phyloP scores from a whole-genome alignment of 2,329 filamentous ascomycete genomes.

The Camillea tinctor region DNA sequence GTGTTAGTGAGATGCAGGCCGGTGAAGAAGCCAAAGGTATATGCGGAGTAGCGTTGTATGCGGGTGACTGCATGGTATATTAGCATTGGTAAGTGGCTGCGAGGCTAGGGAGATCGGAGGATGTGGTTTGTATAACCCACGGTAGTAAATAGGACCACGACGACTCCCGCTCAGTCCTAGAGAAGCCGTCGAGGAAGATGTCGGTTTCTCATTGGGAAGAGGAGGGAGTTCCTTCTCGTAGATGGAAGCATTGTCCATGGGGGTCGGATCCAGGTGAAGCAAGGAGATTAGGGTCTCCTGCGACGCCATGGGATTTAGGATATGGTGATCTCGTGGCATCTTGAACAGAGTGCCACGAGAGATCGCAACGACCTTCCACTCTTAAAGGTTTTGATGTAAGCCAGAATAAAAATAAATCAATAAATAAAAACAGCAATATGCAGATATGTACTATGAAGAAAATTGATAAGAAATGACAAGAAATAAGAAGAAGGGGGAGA shows the following conservation, averaged over 20 bases:
- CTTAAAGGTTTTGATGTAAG: neutral
- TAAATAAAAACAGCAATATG: no score
- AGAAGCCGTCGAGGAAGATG: constrained; percentile 38
- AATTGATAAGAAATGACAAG: neutral
- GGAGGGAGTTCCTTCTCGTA: constrained; percentile 47
- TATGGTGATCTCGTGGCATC: constrained; percentile 33
- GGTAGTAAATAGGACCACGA: constrained; percentile 73
- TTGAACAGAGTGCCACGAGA: neutral
- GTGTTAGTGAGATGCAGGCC: constrained; percentile 78
- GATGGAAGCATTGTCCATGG: constrained; percentile 60
- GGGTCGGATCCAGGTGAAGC: constrained; percentile 77
- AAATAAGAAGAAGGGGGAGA: neutral
- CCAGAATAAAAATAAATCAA: no score
- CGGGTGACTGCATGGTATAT: constrained; percentile 61
- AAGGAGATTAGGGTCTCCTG: constrained; percentile 63
- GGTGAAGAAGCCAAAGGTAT: constrained; percentile 76
- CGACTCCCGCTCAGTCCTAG: constrained; percentile 60
- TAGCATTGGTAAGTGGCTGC: neutral
- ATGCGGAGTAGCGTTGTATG: constrained; percentile 85
- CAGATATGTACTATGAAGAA: no score
- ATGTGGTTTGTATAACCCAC: no score
- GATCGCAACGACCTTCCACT: neutral
- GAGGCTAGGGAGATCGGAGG: constrained; percentile 1
- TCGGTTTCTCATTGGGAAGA: constrained; percentile 37
- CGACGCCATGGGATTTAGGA: constrained; percentile 42